Base-by-base conservation (phyloP, 2,329 filamentous ascomycete species). In the Albifimbria verrucaria region DNA sequence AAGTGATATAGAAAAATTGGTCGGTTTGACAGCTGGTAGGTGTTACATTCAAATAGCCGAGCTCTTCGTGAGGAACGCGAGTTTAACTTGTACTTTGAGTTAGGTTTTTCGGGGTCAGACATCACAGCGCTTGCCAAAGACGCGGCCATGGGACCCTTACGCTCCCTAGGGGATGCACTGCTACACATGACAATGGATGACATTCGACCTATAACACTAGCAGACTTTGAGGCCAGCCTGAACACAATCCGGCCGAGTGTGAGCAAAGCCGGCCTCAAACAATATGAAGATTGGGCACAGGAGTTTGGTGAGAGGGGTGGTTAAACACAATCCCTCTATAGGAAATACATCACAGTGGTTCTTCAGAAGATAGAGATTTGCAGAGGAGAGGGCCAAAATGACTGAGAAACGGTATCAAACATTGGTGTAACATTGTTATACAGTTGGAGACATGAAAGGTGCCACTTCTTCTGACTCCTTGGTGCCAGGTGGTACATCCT, bases 51-150 rank as follows among this genome's bases (percentile, higher is more conserved):
- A n/a, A n/a, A 21, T 44, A 3, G 2, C 3, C 10, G 21, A 20
- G 18, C 41, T 11, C 18, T 17, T 44, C 18, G 3, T 20, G 15
- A 17, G n/a, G 18, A 10, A 17, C 5, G n/a, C 17, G 41, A 3
- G 11, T 15, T 20, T 44, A 44, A 44, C 5, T 18, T 44, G n/a
- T 44, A 20, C 22, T 7, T 12, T 24, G 32, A 18, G 17, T 12
- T 52, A 97, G 92, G 92, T n/a, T 99, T 96, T 73, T 97, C 92
- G 9, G 94, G 94, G 44, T 96, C 92, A 2, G 94, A 99, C 65
- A 96, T 99, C 59, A 97, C 94, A 21, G 92, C 94, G 1, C 77
- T 99, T 9, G 94, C 94, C 7, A 99, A 99, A 72, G 94, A 99
- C 67, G 94, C 94, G 9, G 94, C 94, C 3, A 99, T 99, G 94